Evolutionary conservation across 192 early-diverging fungal genomes (phyloP).

Genomic region (Lobulomyces angularis): DNA sequence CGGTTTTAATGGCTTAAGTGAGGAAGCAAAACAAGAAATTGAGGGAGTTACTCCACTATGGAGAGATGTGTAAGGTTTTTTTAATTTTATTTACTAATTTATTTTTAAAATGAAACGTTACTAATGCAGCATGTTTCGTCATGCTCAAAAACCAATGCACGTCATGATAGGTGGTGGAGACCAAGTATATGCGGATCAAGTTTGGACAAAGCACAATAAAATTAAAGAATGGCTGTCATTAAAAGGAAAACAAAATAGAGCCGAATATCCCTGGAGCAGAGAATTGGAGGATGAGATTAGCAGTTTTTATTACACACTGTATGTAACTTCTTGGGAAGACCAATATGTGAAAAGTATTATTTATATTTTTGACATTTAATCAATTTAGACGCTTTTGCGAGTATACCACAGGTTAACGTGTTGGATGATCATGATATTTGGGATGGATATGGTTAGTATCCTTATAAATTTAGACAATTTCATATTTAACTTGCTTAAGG

Average conservation of each 20-base stretch:
- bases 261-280: conserved; percentile 34
- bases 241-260: conserved; percentile 27
- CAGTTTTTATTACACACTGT: conserved; percentile 60
- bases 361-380: conserved; percentile 22
- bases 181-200: conserved; percentile 22
- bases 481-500: conserved; percentile 63
- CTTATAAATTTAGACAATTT: conserved; percentile 6
- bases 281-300: conserved; percentile 42
- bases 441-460: conserved; percentile 63
- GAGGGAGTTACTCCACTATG: background rate
- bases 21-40: background rate
- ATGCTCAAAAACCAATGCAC: background rate
- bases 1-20: background rate
- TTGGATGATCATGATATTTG: conserved; percentile 80
- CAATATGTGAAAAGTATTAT: conserved; percentile 19
- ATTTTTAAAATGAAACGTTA: too few relatives aligned
- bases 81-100: too few relatives aligned
- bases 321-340: conserved; percentile 41
- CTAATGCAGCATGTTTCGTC: background rate
- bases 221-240: conserved; percentile 12
- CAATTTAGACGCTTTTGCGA: conserved; percentile 58
- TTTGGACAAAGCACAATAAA: conserved; percentile 12
- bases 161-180: conserved; percentile 20
- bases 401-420: conserved; percentile 63
- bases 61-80: background rate